phyloP scores from a whole-genome alignment of 352 stramenopile species.

The Pythium vanterpoolii region DNA sequence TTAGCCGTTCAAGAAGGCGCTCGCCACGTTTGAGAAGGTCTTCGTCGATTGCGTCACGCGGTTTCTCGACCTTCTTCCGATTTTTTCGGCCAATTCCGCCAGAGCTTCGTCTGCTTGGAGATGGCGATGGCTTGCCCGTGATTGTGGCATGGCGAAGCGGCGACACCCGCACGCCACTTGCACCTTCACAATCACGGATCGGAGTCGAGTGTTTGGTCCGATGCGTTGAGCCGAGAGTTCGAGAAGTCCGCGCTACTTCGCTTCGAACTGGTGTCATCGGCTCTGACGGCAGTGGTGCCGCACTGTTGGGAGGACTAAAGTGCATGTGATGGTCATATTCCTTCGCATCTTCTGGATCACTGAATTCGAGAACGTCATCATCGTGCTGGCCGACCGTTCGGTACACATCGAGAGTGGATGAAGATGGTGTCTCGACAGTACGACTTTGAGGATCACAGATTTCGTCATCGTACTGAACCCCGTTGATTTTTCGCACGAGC shows the following conservation, averaged over 20 bases:
- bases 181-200: not conserved
- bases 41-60: constrained; percentile 18
- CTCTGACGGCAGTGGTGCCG: not conserved
- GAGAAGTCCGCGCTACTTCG: not conserved
- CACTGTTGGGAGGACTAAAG: constrained; percentile 54
- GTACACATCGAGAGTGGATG: not conserved
- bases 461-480: constrained; percentile 30
- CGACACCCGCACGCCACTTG: not conserved
- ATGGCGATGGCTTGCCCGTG: constrained; percentile 19
- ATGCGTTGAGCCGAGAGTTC: not conserved
- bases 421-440: not conserved
- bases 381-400: not conserved
- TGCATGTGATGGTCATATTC: constrained; percentile 35
- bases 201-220: not conserved
- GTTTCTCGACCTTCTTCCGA: constrained; percentile 10
- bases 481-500: constrained; percentile 53
- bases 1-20: constrained; percentile 30
- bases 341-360: constrained; percentile 21
- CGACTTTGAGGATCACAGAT: not conserved
- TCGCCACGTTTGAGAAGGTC: constrained; percentile 32
- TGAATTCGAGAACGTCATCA: constrained; percentile 27
- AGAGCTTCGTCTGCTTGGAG: constrained; percentile 13
- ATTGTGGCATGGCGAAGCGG: constrained; percentile 18
- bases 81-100: constrained; percentile 10
- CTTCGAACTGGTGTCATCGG: constrained; percentile 6